Percentiles rank a stretch among this genome's conserved stretches.
Evolutionary conservation across 768 basidiomycete genomes (phyloP).

Genomic region (Rossbeevera mucosa): DNA sequence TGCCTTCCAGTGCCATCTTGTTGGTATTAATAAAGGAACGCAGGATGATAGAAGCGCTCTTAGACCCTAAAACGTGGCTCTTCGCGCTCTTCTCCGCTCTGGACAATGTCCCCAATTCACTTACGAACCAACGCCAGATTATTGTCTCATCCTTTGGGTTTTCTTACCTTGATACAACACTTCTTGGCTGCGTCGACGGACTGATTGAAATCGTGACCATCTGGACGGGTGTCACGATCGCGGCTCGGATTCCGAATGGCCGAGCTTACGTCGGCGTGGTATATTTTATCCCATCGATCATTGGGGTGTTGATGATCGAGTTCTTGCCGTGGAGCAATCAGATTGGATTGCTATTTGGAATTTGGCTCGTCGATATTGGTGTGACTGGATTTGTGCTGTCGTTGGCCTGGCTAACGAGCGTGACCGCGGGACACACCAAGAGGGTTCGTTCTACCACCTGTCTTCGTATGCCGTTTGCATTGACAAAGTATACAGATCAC

Average conservation of each 20-base stretch:
- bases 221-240: conserved; percentile 57
- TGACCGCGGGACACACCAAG: conserved; percentile 73
- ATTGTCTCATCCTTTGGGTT: conserved; percentile 68
- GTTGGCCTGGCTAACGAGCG: conserved; percentile 59
- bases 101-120: conserved; percentile 60
- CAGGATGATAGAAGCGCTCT: conserved; percentile 65
- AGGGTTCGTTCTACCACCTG: conserved; percentile 42
- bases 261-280: conserved; percentile 56
- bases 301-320: conserved; percentile 60
- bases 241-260: conserved; percentile 51
- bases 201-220: conserved; percentile 65
- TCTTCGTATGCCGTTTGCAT: neutral
- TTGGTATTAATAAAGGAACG: neutral
- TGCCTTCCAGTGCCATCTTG: neutral
- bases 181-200: conserved; percentile 65
- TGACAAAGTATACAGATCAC: conserved; percentile 13
- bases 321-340: conserved; percentile 61
- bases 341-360: conserved; percentile 56
- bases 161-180: conserved; percentile 57
- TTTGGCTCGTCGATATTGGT: conserved; percentile 38
- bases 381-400: conserved; percentile 56
- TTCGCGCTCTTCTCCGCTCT: conserved; percentile 65
- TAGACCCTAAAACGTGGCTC: conserved; percentile 72
- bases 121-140: conserved; percentile 61
- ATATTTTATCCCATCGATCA: conserved; percentile 61